A percentile compares a stretch with the other conserved stretches of the same genome.
phyloP scores from a whole-genome alignment of 1,139 yeast species.

The Scheffersomyces cryptocercus region DNA sequence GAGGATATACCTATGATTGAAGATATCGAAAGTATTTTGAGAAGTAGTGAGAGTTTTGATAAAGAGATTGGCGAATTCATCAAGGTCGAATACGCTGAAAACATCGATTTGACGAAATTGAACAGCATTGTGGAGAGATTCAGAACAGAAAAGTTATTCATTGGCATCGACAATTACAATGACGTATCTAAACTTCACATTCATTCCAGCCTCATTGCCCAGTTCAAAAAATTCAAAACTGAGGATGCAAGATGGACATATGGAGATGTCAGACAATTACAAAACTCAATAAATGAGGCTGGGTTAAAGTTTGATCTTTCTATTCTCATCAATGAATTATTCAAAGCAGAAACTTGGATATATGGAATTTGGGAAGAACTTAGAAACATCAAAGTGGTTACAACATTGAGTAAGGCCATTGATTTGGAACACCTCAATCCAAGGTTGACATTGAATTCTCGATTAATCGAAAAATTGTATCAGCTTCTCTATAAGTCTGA shows the following conservation, averaged over 20 bases:
- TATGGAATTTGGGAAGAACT: constrained; percentile 27
- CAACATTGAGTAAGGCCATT: constrained; percentile 23
- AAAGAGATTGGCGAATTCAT: constrained; percentile 27
- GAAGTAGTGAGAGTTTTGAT: constrained; percentile 31
- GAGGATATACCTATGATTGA: constrained; percentile 21
- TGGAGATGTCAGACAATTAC: constrained; percentile 27
- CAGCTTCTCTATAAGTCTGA: constrained; percentile 32
- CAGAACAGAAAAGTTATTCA: constrained; percentile 28
- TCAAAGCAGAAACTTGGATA: constrained; percentile 46
- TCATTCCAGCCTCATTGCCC: constrained; percentile 22
- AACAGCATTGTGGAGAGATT: constrained; percentile 25
- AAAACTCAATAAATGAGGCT: constrained; percentile 24
- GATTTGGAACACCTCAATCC: constrained; percentile 18
- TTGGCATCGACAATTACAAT: constrained; percentile 26
- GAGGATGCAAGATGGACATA: constrained; percentile 12
- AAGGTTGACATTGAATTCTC: constrained; percentile 19
- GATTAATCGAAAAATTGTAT: constrained; percentile 27
- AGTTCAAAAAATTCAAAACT: constrained; percentile 16
- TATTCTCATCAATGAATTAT: constrained; percentile 22
- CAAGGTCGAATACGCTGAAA: constrained; percentile 23
- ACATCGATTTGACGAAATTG: constrained; percentile 23
- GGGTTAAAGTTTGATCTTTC: constrained; percentile 25
- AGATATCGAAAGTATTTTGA: constrained; percentile 25
- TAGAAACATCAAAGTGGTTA: constrained; percentile 26
- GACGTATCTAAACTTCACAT: constrained; percentile 29